Percentiles rank a stretch among this genome's conserved stretches.
phyloP scores from a whole-genome alignment of 2,329 filamentous ascomycete species.

The Diaporthe caulivora region DNA sequence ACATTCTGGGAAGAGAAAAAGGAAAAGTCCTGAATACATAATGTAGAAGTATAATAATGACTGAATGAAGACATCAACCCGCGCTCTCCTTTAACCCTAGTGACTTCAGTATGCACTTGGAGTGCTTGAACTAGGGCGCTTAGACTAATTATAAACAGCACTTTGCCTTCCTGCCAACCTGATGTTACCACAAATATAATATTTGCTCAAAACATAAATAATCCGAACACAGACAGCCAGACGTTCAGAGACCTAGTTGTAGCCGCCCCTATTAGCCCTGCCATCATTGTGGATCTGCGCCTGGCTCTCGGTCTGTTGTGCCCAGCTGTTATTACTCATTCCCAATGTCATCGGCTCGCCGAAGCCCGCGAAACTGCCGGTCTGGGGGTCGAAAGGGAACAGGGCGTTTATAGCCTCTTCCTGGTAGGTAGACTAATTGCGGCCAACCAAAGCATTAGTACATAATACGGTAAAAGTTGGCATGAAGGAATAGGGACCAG shows the following conservation, averaged over 20 bases:
- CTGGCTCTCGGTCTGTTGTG: slow-evolving; percentile 15
- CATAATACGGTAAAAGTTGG: not conserved
- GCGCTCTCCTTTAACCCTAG: not conserved
- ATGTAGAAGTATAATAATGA: slow-evolving; percentile 35
- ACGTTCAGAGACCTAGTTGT: not conserved
- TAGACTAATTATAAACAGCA: not conserved
- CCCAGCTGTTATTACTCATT: slow-evolving; percentile 6
- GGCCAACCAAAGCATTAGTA: not conserved
- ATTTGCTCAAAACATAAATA: not conserved
- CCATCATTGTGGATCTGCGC: slow-evolving; percentile 7
- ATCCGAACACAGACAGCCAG: not conserved
- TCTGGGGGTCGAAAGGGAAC: slow-evolving; percentile 45
- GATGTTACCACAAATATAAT: not conserved
- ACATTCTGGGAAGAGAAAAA: slow-evolving; percentile 17
- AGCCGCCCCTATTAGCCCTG: slow-evolving; percentile 17
- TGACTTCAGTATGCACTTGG: too few species aligned
- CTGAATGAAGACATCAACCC: slow-evolving; percentile 19
- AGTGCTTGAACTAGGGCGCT: not conserved
- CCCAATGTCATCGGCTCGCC: slow-evolving; percentile 24
- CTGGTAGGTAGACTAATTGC: slow-evolving; percentile 26
- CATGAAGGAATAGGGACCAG: not conserved
- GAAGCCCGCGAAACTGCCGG: slow-evolving; percentile 43
- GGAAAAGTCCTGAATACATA: slow-evolving; percentile 16
- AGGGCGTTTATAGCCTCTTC: slow-evolving; percentile 43
- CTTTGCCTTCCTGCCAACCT: not conserved